Evolutionary conservation across 305 asterid species (phyloP), one percentile per base, ranked within the genome.

Genomic region (Fraxinus albicans): DNA sequence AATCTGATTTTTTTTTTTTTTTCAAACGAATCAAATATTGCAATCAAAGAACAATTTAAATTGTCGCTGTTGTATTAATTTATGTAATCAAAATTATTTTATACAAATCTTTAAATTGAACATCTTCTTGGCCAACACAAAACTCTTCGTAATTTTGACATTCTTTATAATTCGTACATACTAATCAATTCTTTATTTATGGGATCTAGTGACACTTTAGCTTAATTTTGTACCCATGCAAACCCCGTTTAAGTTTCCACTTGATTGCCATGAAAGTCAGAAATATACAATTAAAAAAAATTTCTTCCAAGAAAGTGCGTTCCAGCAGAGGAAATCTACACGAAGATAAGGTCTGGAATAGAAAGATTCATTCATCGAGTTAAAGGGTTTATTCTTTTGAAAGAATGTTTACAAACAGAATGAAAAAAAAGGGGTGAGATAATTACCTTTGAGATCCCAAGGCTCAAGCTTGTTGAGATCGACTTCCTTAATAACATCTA

Each of bases 381-480:
- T 53, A 13, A 47, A 4, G 19, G 31, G 31, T 70, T 31, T 70
- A 10, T 25, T 29, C 33, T 70, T 31, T 70, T 31, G 76, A 31
- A 27, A 4, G 9, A 65, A 21, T 25, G 10, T 69, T 29, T 27
- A 1, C 19, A 42, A 72, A 19, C 23, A 19, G 63, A 40, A 77
- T 55, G 34, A 19, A 29, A 4, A 15, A 7, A 17, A 40, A 19
- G 2, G 31, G 31, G 31, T 29, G 31, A 29, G 31, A 7, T 13
- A 12, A 1, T 0, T 50, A 78, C 97, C 98, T 91, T 91, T 94
- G 89, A 94, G 96, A 82, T 94, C 96, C 98, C 98, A 94, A 3
- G 98, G 98, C 88, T 94, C 98, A 31, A 94, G 97, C 83, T 91
- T 94, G 92, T 94, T 94, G 90, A 94, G 96, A 90, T 94, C 97